Percentiles rank a stretch among this genome's conserved stretches.
Conservation (phyloP, 2,329 filamentous ascomycete species). For the Sarocladium strictum region DNA sequence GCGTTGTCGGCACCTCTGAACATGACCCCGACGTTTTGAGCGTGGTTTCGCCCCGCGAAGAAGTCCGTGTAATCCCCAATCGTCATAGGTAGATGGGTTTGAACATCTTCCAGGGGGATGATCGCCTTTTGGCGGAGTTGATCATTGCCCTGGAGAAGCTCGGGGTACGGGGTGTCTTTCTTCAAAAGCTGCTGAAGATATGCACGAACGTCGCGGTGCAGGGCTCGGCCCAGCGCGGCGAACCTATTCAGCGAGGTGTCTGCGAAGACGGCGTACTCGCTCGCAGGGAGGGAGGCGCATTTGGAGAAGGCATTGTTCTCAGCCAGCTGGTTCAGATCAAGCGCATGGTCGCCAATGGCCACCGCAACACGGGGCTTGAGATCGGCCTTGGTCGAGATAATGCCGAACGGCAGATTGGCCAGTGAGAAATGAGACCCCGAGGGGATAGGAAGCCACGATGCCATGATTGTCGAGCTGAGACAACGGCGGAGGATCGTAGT, state of each 20-base stretch:
- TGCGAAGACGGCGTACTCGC: slow-evolving; percentile 17
- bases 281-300: slow-evolving; percentile 10
- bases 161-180: slow-evolving; percentile 41
- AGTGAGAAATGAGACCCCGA: slow-evolving; percentile 53
- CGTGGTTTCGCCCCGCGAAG: slow-evolving; percentile 73
- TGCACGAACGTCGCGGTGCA: slow-evolving; percentile 66
- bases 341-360: slow-evolving; percentile 64
- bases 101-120: slow-evolving; percentile 36
- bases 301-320: slow-evolving; percentile 30
- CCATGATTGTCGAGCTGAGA: too few species aligned
- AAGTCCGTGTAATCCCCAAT: slow-evolving; percentile 84
- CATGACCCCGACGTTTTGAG: slow-evolving; percentile 57
- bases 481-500: too few species aligned
- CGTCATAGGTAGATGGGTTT: slow-evolving; percentile 64
- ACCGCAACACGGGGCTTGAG: slow-evolving; percentile 57
- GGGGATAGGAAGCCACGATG: slow-evolving; percentile 17
- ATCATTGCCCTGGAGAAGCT: slow-evolving; percentile 29
- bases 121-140: slow-evolving; percentile 22
- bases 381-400: slow-evolving; percentile 60
- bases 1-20: slow-evolving; percentile 70
- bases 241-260: slow-evolving; percentile 24
- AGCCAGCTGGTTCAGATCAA: slow-evolving; percentile 63
- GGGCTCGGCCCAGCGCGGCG: slow-evolving; percentile 53
- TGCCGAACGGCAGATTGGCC: slow-evolving; percentile 76
- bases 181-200: slow-evolving; percentile 57